These are phyloP conservation scores for Liriodendron chinense DNA, from an alignment of 164 flowering plant species.

Conservation along the genomic window DNA sequence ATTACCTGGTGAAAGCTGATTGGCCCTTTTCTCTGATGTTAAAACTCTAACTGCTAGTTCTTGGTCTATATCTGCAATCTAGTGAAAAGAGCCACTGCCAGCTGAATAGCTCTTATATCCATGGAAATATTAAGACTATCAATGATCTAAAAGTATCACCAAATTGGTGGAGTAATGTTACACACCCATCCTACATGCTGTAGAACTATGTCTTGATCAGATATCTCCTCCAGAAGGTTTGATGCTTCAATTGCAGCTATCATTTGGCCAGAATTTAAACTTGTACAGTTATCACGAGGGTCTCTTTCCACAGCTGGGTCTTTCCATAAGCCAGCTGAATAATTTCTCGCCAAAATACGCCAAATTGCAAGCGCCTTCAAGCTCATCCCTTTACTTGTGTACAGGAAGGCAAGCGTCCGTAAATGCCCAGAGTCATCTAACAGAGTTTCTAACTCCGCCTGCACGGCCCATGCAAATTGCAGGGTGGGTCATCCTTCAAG, in stretches of 20 bases:
- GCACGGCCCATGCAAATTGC: conserved; percentile 74
- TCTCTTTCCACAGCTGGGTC: conserved; percentile 32
- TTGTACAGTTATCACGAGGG: conserved; percentile 20
- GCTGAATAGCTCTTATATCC: too few species aligned
- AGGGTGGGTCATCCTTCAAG: conserved; percentile 76
- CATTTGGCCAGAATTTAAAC: conserved; percentile 43
- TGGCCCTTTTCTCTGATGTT: conserved; percentile 68
- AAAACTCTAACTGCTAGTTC: conserved; percentile 70
- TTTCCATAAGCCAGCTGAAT: conserved; percentile 58
- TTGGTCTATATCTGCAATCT: conserved; percentile 74
- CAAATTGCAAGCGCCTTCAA: conserved; percentile 80
- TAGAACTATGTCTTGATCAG: conserved; percentile 73
- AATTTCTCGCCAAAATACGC: conserved; percentile 71
- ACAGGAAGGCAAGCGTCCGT: conserved; percentile 87
- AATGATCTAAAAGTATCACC: conserved; percentile 4
- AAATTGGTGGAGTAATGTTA: conserved; percentile 9
- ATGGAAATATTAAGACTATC: too few species aligned
- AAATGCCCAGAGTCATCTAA: conserved; percentile 91
- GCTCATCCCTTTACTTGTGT: conserved; percentile 82
- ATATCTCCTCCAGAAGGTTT: conserved; percentile 82
- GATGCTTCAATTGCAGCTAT: conserved; percentile 85
- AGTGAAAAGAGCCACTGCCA: too few species aligned
- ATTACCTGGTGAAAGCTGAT: conserved; percentile 76
- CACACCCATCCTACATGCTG: conserved; percentile 98
- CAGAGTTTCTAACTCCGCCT: conserved; percentile 95